Evolutionary conservation across 352 stramenopile genomes (phyloP).

Genomic region (Pythium myriotylum): DNA sequence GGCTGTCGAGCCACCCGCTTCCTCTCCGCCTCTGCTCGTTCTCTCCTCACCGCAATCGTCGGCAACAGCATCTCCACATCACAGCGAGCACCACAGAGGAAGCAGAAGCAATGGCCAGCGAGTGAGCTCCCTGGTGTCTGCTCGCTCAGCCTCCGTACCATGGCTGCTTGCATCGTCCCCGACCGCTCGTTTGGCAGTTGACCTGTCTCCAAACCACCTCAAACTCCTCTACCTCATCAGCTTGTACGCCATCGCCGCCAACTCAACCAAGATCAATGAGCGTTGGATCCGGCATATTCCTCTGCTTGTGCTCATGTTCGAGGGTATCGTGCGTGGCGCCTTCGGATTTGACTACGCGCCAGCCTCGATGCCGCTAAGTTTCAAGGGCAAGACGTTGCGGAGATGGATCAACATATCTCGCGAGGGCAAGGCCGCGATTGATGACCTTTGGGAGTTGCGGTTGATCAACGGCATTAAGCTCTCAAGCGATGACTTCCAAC

Average conservation of each 20-base stretch:
- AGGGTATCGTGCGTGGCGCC: constrained; percentile 93
- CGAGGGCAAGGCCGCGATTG: constrained; percentile 94
- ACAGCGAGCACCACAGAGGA: too few species aligned
- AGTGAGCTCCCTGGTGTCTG: neutral
- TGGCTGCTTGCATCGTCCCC: constrained; percentile 8
- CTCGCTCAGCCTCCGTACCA: constrained; percentile 21
- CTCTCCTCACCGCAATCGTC: constrained; percentile 3
- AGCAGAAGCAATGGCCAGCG: neutral
- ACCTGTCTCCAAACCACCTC: constrained; percentile 95
- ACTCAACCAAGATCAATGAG: constrained; percentile 91
- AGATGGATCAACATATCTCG: constrained; percentile 94
- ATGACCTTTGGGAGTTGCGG: constrained; percentile 93
- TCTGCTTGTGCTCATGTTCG: constrained; percentile 96
- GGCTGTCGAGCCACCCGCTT: constrained; percentile 22
- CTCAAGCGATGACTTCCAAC: constrained; percentile 93
- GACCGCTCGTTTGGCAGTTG: constrained; percentile 21
- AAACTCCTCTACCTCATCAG: constrained; percentile 96
- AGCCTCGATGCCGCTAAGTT: constrained; percentile 93
- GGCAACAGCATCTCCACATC: neutral
- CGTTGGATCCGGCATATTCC: constrained; percentile 95
- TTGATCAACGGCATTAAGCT: constrained; percentile 95
- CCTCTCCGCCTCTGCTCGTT: constrained; percentile 12
- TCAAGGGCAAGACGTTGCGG: constrained; percentile 80
- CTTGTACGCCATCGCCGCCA: constrained; percentile 92
- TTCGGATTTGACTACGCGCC: constrained; percentile 98